These are phyloP conservation scores for Saccharomycopsis hybrid DNA, from an alignment of 1,139 yeast genomes.

Conservation along the genomic window DNA sequence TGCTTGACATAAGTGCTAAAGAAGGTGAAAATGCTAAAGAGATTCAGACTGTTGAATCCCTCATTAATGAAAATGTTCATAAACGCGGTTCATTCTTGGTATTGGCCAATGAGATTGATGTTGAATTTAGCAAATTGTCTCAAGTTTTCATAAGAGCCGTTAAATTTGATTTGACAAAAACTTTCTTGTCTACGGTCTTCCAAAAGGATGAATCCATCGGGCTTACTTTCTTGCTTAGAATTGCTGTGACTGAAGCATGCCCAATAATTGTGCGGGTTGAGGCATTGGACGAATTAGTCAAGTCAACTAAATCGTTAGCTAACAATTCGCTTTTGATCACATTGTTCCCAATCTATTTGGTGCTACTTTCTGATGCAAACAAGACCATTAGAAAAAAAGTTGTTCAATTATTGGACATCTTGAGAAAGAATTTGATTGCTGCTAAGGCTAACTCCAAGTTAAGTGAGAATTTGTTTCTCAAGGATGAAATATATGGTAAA, in stretches of 20 bases:
- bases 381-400: constrained; percentile 34
- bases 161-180: constrained; percentile 29
- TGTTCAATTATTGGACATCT: constrained; percentile 29
- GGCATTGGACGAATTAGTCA: constrained; percentile 36
- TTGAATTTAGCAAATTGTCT: constrained; percentile 39
- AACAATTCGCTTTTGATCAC: constrained; percentile 29
- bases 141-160: constrained; percentile 38
- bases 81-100: constrained; percentile 36
- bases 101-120: constrained; percentile 31
- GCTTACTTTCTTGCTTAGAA: constrained; percentile 49
- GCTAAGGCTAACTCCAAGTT: constrained; percentile 25
- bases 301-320: constrained; percentile 30
- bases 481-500: constrained; percentile 41
- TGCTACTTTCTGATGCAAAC: constrained; percentile 35
- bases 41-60: constrained; percentile 24
- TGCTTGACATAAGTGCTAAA: background rate
- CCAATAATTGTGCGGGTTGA: constrained; percentile 51
- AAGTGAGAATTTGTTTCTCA: constrained; percentile 35
- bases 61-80: constrained; percentile 29
- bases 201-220: constrained; percentile 33
- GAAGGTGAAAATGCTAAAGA: constrained; percentile 9
- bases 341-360: constrained; percentile 37
- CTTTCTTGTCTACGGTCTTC: constrained; percentile 33
- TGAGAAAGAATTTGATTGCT: constrained; percentile 22
- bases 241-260: constrained; percentile 47